Evolutionary conservation across 2,329 filamentous ascomycete genomes (phyloP).

Genomic region (Ilyonectria destructans): DNA sequence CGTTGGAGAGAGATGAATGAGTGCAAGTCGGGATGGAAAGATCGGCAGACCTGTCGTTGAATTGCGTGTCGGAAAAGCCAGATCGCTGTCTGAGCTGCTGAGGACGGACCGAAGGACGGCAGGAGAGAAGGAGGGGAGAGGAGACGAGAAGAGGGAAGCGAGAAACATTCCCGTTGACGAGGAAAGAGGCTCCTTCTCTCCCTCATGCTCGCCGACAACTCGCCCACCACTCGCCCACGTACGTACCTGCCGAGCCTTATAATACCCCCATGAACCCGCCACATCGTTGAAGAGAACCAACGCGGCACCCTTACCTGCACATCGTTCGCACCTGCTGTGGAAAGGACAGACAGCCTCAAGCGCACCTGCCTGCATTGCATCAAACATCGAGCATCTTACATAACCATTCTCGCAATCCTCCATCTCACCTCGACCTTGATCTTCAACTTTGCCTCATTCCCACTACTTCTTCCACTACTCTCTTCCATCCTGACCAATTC

Average conservation of each 20-base stretch:
- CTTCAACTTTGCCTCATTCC: neutral
- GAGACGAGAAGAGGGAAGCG: neutral
- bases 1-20: slow-evolving; percentile 10
- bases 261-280: slow-evolving; percentile 7
- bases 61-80: slow-evolving; percentile 1
- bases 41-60: slow-evolving; percentile 9
- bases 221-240: neutral
- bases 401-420: neutral
- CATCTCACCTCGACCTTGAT: neutral
- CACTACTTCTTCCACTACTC: slow-evolving; percentile 2
- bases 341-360: slow-evolving; percentile 10
- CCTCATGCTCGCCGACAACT: neutral
- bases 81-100: slow-evolving; percentile 5
- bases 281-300: slow-evolving; percentile 2
- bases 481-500: neutral
- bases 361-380: slow-evolving; percentile 9
- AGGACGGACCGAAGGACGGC: slow-evolving; percentile 1
- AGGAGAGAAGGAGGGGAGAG: neutral
- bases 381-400: slow-evolving; percentile 12
- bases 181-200: slow-evolving; percentile 5
- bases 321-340: slow-evolving; percentile 5
- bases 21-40: slow-evolving; percentile 20
- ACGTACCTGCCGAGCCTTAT: neutral
- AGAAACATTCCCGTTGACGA: neutral
- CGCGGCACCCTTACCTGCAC: slow-evolving; percentile 12